phyloP scores from a whole-genome alignment of 1,284 basidiomycete species.

The Microbotryomycetes sp. region DNA sequence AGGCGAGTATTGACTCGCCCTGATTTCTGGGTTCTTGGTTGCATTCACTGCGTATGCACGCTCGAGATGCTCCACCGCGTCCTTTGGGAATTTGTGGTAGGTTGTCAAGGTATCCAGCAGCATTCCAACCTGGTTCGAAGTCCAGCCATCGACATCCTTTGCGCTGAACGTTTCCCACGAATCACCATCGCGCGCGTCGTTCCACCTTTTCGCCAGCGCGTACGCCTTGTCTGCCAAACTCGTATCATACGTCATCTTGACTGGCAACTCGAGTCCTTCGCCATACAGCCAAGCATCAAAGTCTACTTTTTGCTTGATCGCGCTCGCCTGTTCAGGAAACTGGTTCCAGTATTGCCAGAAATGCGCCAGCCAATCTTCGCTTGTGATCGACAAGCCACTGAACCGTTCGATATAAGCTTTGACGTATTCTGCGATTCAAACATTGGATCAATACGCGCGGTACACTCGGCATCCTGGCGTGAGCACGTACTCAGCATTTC shows the following conservation, averaged over 20 bases:
- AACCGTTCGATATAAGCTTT: constrained; percentile 71
- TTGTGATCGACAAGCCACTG: constrained; percentile 76
- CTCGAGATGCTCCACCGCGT: constrained; percentile 50
- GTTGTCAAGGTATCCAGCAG: constrained; percentile 64
- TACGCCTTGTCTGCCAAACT: constrained; percentile 59
- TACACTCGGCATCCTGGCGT: too few species aligned
- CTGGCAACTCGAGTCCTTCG: constrained; percentile 54
- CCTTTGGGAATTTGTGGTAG: constrained; percentile 36
- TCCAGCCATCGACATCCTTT: constrained; percentile 53
- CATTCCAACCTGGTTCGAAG: constrained; percentile 56
- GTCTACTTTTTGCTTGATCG: constrained; percentile 62
- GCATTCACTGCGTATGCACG: constrained; percentile 54
- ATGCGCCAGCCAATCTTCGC: constrained; percentile 78
- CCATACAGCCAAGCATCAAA: constrained; percentile 51
- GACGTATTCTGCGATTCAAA: constrained; percentile 55
- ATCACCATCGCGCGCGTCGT: constrained; percentile 53
- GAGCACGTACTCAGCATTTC: constrained; percentile 42
- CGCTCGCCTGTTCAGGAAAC: constrained; percentile 46
- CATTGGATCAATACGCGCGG: constrained; percentile 56
- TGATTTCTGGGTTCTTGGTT: constrained; percentile 62
- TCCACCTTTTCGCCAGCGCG: constrained; percentile 68
- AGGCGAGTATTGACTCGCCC: constrained; percentile 61
- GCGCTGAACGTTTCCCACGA: constrained; percentile 48
- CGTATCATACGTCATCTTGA: constrained; percentile 72
- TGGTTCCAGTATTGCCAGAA: constrained; percentile 65